Evolutionary conservation across 306 rosid species (phyloP).

Genomic region (Betula pendula): DNA sequence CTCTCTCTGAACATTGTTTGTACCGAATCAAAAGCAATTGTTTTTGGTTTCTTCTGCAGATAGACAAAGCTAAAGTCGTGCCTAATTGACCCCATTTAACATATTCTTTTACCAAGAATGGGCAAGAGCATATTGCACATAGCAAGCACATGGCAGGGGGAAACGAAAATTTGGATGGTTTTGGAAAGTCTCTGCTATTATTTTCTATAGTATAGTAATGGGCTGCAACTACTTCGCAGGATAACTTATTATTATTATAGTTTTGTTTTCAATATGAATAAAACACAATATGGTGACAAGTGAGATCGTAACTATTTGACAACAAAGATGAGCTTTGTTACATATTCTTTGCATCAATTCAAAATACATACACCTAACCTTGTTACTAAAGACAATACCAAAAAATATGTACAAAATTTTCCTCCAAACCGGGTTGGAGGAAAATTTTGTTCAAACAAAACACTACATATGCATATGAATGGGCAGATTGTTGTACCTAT

Average conservation of each 20-base stretch:
- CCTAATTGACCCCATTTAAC: background rate
- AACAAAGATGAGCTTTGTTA: background rate
- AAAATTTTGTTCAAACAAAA: too few species aligned
- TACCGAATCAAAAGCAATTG: background rate
- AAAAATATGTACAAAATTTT: background rate
- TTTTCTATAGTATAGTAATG: background rate
- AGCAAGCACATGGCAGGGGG: background rate
- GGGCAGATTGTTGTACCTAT: too few species aligned
- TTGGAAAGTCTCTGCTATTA: background rate
- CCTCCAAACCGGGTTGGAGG: too few species aligned
- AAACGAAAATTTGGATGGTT: background rate
- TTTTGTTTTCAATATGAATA: background rate
- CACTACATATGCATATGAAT: too few species aligned
- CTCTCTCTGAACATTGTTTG: conserved; percentile 21
- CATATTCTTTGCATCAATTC: background rate
- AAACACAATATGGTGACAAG: background rate
- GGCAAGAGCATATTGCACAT: too few species aligned
- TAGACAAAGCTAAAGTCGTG: conserved; percentile 10
- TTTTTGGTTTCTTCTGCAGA: conserved; percentile 22
- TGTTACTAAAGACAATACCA: background rate
- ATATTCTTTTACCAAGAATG: background rate
- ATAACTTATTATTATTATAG: background rate
- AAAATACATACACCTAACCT: background rate
- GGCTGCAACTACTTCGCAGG: background rate
- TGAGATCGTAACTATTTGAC: background rate